phyloP scores from a whole-genome alignment of 169 alveolate species.

The Plasmodium yoelii region DNA sequence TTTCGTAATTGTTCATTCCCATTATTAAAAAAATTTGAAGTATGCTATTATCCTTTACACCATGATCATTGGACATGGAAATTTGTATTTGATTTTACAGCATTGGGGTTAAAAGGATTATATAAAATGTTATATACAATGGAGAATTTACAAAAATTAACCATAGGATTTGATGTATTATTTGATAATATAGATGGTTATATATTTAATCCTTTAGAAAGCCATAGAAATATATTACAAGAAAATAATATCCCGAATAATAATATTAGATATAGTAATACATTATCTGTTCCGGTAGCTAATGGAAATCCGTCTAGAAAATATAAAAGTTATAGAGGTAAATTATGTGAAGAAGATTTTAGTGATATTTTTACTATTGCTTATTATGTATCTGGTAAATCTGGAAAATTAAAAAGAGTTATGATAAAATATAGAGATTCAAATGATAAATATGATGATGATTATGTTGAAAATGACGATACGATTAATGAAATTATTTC shows the following conservation, averaged over 20 bases:
- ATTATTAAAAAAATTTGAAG: slow-evolving; percentile 67
- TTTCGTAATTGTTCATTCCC: slow-evolving; percentile 74
- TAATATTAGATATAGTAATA: slow-evolving; percentile 28
- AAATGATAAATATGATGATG: slow-evolving; percentile 26
- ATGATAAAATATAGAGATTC: slow-evolving; percentile 74
- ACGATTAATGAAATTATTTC: slow-evolving; percentile 62
- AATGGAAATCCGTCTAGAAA: slow-evolving; percentile 70
- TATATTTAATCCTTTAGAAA: slow-evolving; percentile 62
- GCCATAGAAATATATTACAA: slow-evolving; percentile 60
- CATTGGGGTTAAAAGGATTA: slow-evolving; percentile 67
- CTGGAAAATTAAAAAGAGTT: slow-evolving; percentile 49
- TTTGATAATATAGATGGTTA: slow-evolving; percentile 65
- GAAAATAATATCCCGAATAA: slow-evolving; percentile 34
- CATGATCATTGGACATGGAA: slow-evolving; percentile 78
- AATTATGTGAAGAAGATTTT: slow-evolving; percentile 68
- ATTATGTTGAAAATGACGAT: slow-evolving; percentile 39
- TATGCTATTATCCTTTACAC: slow-evolving; percentile 68
- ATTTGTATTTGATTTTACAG: slow-evolving; percentile 69
- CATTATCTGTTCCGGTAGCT: slow-evolving; percentile 59
- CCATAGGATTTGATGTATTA: slow-evolving; percentile 64
- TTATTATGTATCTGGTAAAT: slow-evolving; percentile 54
- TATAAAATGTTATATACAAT: slow-evolving; percentile 70
- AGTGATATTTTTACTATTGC: slow-evolving; percentile 76
- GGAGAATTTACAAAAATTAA: slow-evolving; percentile 61
- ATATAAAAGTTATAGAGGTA: slow-evolving; percentile 65